Evolutionary conservation across 495 filamentous ascomycete genomes (phyloP), one percentile per base, ranked within the genome.

Genomic region (Parachaetomium inaequale): DNA sequence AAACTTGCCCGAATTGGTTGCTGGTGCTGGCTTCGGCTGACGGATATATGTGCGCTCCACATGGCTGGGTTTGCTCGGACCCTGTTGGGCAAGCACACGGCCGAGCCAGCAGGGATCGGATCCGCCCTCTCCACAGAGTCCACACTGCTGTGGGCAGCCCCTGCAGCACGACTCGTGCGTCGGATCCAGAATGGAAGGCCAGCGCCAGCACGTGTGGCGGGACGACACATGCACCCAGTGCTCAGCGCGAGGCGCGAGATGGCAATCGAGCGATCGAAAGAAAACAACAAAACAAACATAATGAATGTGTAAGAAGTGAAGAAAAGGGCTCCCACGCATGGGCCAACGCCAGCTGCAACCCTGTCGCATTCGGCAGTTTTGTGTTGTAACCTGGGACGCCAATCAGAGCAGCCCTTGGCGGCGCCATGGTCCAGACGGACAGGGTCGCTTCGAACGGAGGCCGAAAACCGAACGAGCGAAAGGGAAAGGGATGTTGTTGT

Each of bases 111-210:
- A 59, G 36, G 58, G 58, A 51, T 52, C 47, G 47, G 34, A 59
- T 43, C 58, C 58, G 47, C 47, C 12, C 6, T 17, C 47, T 43
- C 36, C 58, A 59, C 57, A 26, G 32, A 7, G 25, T 2, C 21
- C 38, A 28, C 7, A 8, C 19, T 52, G 14, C 49, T 8, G 10
- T 10, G 4, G n/a, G n/a, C n/a, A n/a, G 26, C 31, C 25, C 15
- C 11, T 31, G 47, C 58, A 32, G 49, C 36, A 43, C 58, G 58
- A 60, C 47, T 60, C 58, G 36, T 43, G 46, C 4, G 15, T 40
- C 57, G 29, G 32, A 28, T 50, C 32, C 26, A 15, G 31, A 26
- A 14, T 7, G 12, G 23, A 11, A 56, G 17, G 14, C 38, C 38
- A 56, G n/a, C 2, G 29, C 7, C 31, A 53, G 50, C 31, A 36